Base-by-base conservation (phyloP, 441 rosid genomes). In the Croton setiger region DNA sequence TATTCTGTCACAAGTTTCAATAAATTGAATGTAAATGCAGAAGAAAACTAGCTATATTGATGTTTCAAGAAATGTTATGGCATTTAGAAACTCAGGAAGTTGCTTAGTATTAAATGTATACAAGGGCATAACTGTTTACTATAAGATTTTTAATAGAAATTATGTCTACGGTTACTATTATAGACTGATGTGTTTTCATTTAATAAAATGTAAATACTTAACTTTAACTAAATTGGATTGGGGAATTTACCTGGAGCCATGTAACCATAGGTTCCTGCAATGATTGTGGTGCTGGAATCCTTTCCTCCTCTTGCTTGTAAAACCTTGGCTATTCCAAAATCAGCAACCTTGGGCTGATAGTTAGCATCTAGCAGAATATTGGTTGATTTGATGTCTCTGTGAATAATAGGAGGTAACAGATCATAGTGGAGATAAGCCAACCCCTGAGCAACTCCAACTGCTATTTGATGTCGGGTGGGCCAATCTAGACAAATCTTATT, bases 321-420 rank as follows among this genome's bases (percentile, higher is more conserved):
- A 57, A 94, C 97, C 82, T 94, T 94, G 80, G 99, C 99, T 68
- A 92, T 84, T 65, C 97, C 99, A 45, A 94, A 94, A 67, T 94
- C 97, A 55, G 97, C 99, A 63, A 94, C 89, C 76, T 88, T 91
- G 31, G 97, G 91, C 79, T 82, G 90, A 77, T 79, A 88, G 70
- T 90, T 82, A 43, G 77, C 78, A 65, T 94, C 97, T 0, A 92
- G 76, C 21, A 94, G 78, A 74, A 94, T 84, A 76, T 94, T 94
- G 69, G 97, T 88, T 0, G 99, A 85, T 80, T 94, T 94, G 78
- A 91, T 87, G 80, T 94, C 98, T 69, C 98, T 79, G 79, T 94
- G 98, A 72, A 94, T 85, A 47, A 94, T 88, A 11, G 97, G 87
- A 3, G 80, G 80, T 45, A 82, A 66, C 56, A 91, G 87, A 82